Base-by-base conservation (phyloP, 768 basidiomycete genomes). In the Hygrocybe coccinea region DNA sequence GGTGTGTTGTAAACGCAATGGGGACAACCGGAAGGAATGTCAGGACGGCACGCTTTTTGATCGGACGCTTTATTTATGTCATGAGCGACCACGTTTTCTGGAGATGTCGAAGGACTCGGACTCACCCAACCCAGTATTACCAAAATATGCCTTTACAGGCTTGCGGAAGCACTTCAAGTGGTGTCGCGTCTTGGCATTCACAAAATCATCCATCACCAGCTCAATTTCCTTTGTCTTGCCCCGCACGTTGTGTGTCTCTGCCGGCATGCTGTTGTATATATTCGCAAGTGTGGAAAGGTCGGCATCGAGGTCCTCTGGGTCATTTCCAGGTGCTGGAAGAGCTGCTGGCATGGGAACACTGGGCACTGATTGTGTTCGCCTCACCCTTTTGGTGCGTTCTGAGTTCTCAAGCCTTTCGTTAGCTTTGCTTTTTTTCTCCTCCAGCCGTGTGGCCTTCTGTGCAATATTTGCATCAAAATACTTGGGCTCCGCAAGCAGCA, bases 141-240 rank as follows among this genome's bases (percentile, higher is more conserved):
- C 52, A 45, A 56, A 64, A 19, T 49, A 56, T 5, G 51, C 24
- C 14, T 22, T 54, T 5, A 59, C 52, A 3, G 60, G 58, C 37
- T 33, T 29, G 5, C 63, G 50, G 7, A 58, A 56, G 44, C 66
- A 65, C 12, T 35, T 33, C 10, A 53, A 44, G 9, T 34, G 35
- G 0, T 14, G 39, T 14, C 64, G 52, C 7, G 37, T 46, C 3
- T 46, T 52, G 7, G 66, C 63, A 39, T 67, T 67, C 8, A 65
- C 39, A 17, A 65, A 38, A 47, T 59, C 60, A 36, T 63, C 63
- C 38, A 67, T 35, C 11, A 41, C 59, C 11, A 51, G 57, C 9
- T 54, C 37, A 2, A 64, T 5, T 24, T 57, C 60, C 15, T 19
- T 43, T 19, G n/a, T 14, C 29, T 47, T 56, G 1, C 29, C 29